Conservation (phyloP, 2,329 filamentous ascomycete genomes). For the Cryphonectria naterciae region DNA sequence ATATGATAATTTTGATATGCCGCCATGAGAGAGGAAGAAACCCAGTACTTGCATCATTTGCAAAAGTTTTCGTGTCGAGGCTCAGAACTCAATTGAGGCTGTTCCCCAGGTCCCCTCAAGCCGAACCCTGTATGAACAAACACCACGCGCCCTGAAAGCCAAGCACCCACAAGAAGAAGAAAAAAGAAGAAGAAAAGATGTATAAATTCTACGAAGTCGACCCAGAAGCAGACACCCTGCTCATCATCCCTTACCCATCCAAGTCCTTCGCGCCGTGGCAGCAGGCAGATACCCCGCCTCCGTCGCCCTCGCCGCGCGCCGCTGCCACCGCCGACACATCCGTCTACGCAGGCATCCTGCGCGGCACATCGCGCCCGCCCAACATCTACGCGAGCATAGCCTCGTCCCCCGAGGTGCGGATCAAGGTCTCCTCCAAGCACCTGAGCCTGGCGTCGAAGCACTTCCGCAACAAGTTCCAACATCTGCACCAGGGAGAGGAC, state of each 20-base stretch:
- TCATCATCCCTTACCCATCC: slow-evolving; percentile 35
- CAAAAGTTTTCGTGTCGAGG: no score
- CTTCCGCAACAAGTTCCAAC: slow-evolving; percentile 31
- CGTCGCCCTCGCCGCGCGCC: background rate
- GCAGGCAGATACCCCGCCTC: background rate
- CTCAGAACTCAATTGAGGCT: no score
- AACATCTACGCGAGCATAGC: slow-evolving; percentile 22
- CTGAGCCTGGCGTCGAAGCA: slow-evolving; percentile 40
- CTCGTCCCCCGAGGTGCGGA: slow-evolving; percentile 34
- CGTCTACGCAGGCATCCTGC: slow-evolving; percentile 24
- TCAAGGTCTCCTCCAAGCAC: slow-evolving; percentile 44
- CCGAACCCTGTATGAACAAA: background rate
- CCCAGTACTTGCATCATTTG: no score
- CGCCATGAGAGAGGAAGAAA: background rate
- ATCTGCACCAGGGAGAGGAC: slow-evolving; percentile 22
- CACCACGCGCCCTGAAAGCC: background rate
- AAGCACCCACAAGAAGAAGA: background rate
- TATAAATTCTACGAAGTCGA: slow-evolving; percentile 42
- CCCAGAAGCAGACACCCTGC: slow-evolving; percentile 40
- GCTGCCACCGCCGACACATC: slow-evolving; percentile 9
- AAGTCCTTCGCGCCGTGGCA: slow-evolving; percentile 34
- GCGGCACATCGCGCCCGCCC: slow-evolving; percentile 24
- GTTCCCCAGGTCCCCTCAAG: no score
- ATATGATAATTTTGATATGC: background rate
- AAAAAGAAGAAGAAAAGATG: slow-evolving; percentile 30